phyloP scores from a whole-genome alignment of 306 rosid genomes.

The Citrullus colocynthis region DNA sequence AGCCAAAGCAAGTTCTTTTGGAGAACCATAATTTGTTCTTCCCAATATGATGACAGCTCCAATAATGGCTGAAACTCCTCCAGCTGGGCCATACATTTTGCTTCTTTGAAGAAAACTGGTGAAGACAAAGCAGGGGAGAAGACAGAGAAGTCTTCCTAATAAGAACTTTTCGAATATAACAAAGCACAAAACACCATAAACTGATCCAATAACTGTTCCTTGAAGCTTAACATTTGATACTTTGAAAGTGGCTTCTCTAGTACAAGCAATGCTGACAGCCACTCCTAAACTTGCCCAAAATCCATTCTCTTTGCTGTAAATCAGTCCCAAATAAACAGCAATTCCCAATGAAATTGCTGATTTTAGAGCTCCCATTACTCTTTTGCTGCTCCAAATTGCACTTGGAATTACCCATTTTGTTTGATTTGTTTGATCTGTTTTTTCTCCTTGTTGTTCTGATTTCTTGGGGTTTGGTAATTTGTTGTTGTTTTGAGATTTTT shows the following conservation, averaged over 20 bases:
- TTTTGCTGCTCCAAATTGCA: not conserved
- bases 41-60: conserved; percentile 56
- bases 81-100: conserved; percentile 60
- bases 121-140: conserved; percentile 65
- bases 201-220: conserved; percentile 55
- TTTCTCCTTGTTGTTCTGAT: not conserved
- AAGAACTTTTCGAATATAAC: conserved; percentile 32
- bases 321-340: conserved; percentile 39
- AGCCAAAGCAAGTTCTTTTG: conserved; percentile 48
- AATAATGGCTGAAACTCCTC: conserved; percentile 55
- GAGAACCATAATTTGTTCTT: conserved; percentile 40
- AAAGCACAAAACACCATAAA: conserved; percentile 49
- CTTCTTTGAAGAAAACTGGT: conserved; percentile 55
- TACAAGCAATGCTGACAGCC: conserved; percentile 31
- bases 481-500: not conserved
- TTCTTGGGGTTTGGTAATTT: not conserved
- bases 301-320: conserved; percentile 47
- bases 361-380: conserved; percentile 28
- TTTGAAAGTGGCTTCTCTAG: conserved; percentile 50
- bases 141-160: conserved; percentile 32
- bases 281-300: conserved; percentile 57
- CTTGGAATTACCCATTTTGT: not conserved
- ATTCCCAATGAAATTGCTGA: conserved; percentile 46
- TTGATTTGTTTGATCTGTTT: not conserved
- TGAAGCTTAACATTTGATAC: conserved; percentile 50